phyloP scores from a whole-genome alignment of 352 stramenopile species.

The Hyaloperonospora brassicae region DNA sequence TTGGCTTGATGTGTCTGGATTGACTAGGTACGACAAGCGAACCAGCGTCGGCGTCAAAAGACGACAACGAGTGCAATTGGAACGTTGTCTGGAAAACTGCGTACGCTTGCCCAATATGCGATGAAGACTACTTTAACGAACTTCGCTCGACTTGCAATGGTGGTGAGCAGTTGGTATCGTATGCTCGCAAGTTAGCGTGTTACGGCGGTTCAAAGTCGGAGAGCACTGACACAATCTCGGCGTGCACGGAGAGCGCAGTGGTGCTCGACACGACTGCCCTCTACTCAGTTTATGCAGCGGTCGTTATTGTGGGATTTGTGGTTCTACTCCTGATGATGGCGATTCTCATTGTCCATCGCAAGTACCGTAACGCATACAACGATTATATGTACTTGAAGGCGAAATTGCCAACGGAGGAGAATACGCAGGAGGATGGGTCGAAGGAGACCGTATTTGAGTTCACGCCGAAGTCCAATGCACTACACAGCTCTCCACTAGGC shows the following conservation, averaged over 20 bases:
- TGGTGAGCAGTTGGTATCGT: conserved; percentile 54
- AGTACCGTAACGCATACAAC: conserved; percentile 73
- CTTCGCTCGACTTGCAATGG: conserved; percentile 50
- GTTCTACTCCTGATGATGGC: conserved; percentile 60
- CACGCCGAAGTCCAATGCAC: conserved; percentile 41
- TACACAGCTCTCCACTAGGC: conserved; percentile 39
- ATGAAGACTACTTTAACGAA: conserved; percentile 54
- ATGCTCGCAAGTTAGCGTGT: conserved; percentile 44
- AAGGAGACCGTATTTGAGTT: conserved; percentile 80
- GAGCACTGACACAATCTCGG: conserved; percentile 41
- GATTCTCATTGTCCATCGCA: conserved; percentile 64
- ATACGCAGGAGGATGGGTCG: conserved; percentile 41
- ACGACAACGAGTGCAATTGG: conserved; percentile 48
- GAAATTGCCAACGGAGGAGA: conserved; percentile 52
- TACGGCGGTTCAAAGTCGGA: conserved; percentile 42
- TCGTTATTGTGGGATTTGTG: conserved; percentile 54
- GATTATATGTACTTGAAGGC: conserved; percentile 81
- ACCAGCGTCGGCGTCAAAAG: conserved; percentile 22
- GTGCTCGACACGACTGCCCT: conserved; percentile 61
- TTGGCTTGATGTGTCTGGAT: not conserved
- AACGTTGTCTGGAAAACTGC: conserved; percentile 59
- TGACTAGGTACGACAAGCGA: conserved; percentile 40
- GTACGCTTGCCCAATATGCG: conserved; percentile 61
- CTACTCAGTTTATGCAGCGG: conserved; percentile 64
- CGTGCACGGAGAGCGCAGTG: conserved; percentile 54